A percentile compares a stretch with the other conserved stretches of the same genome.
Conservation (phyloP, 495 filamentous ascomycete genomes). For the Melanomma pulvis-pyrius region DNA sequence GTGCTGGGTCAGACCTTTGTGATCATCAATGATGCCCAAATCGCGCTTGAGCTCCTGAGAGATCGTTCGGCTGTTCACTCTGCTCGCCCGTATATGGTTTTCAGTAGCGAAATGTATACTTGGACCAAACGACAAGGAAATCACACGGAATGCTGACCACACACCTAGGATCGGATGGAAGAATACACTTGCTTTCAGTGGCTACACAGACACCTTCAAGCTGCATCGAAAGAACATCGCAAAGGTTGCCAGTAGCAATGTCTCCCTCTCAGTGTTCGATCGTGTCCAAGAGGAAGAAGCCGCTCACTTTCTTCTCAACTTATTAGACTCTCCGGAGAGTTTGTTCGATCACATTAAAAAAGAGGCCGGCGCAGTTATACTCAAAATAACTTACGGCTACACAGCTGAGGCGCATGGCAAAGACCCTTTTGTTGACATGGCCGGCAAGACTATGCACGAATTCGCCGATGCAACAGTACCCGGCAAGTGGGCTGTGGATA, state of each 20-base stretch:
- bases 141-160: background rate
- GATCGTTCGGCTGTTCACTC: constrained; percentile 53
- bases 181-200: constrained; percentile 9
- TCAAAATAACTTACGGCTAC: constrained; percentile 57
- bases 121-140: background rate
- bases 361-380: constrained; percentile 49
- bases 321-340: background rate
- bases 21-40: constrained; percentile 51
- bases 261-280: background rate
- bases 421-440: constrained; percentile 52
- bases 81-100: background rate
- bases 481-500: constrained; percentile 51
- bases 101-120: constrained; percentile 8
- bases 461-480: constrained; percentile 47
- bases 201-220: constrained; percentile 17
- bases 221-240: constrained; percentile 22
- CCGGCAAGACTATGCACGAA: constrained; percentile 47
- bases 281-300: constrained; percentile 20
- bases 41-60: constrained; percentile 53
- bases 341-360: constrained; percentile 34
- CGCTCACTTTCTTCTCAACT: constrained; percentile 21
- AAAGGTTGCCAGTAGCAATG: constrained; percentile 7
- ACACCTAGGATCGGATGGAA: constrained; percentile 21
- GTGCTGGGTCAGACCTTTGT: constrained; percentile 54
- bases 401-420: constrained; percentile 46